Percentiles rank a stretch among this genome's conserved stretches.
These are phyloP conservation scores for Xylariaceae sp. DNA, from an alignment of 2,329 filamentous ascomycete genomes.

Conservation along the genomic window DNA sequence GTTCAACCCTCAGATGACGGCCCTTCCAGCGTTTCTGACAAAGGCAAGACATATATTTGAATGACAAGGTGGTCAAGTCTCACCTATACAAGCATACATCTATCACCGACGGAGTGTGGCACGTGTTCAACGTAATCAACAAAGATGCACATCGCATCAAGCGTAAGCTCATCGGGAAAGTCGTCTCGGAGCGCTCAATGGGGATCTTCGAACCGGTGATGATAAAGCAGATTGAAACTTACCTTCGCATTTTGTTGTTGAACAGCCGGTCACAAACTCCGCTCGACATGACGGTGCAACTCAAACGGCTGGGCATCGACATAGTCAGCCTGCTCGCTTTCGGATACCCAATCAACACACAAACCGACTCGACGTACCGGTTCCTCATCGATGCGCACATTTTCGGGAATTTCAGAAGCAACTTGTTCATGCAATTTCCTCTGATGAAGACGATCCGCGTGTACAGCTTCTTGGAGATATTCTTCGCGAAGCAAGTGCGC, in stretches of 20 bases:
- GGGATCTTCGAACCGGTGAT: conserved; percentile 21
- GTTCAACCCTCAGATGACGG: neutral
- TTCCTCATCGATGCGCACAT: conserved; percentile 11
- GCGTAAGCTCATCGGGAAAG: conserved; percentile 17
- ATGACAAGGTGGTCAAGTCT: conserved; percentile 21
- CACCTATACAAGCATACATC: conserved; percentile 19
- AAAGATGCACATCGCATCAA: conserved; percentile 13
- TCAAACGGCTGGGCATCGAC: conserved; percentile 19
- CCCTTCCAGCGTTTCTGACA: conserved; percentile 1
- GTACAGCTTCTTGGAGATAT: neutral
- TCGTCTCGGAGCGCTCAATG: conserved; percentile 21
- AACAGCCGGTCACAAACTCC: conserved; percentile 5
- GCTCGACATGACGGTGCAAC: conserved; percentile 19
- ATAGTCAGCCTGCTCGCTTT: conserved; percentile 23
- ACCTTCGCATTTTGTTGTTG: conserved; percentile 14
- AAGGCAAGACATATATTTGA: conserved; percentile 22
- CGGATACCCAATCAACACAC: conserved; percentile 20
- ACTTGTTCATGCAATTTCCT: conserved; percentile 21
- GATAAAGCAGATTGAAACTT: conserved; percentile 19
- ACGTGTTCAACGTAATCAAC: conserved; percentile 19
- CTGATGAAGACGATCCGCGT: conserved; percentile 14
- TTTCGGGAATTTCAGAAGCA: conserved; percentile 14
- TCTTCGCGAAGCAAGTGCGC: too few relatives aligned
- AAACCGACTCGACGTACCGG: conserved; percentile 19
- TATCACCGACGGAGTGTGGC: conserved; percentile 12